Conservation (phyloP, 305 asterid genomes). For the Fraxinus angustifolia region DNA sequence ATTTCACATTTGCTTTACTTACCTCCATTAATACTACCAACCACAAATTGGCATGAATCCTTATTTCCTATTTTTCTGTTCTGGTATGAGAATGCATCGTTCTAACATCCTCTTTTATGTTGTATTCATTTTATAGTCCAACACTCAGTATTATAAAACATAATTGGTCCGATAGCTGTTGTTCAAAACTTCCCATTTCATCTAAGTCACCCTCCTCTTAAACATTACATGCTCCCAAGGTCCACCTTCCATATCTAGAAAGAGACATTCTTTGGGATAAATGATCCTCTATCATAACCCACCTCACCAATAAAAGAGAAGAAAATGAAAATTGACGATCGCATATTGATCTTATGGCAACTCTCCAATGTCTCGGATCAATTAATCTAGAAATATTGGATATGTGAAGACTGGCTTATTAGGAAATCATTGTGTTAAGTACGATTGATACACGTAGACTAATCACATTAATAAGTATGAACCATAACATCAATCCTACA, state of each 20-base stretch:
- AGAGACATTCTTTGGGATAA: background rate
- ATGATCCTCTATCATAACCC: background rate
- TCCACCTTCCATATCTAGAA: background rate
- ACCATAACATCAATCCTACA: background rate
- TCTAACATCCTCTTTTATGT: background rate
- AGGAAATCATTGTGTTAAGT: background rate
- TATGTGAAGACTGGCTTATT: background rate
- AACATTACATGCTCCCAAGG: background rate
- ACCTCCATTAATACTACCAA: background rate
- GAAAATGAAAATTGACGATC: background rate
- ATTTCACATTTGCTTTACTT: background rate
- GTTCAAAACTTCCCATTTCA: background rate
- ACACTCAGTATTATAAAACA: background rate
- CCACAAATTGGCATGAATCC: background rate
- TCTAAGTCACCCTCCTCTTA: background rate
- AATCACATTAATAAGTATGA: too few relatives aligned
- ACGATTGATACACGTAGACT: background rate
- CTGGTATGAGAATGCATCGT: background rate
- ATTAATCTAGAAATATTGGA: background rate
- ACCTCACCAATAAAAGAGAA: background rate
- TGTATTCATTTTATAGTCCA: background rate
- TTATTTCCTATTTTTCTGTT: background rate
- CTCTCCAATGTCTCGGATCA: background rate
- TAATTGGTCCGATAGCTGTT: background rate
- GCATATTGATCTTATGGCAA: background rate